phyloP scores from a whole-genome alignment of 1,284 basidiomycete genomes.

The Phylloporus gajari region DNA sequence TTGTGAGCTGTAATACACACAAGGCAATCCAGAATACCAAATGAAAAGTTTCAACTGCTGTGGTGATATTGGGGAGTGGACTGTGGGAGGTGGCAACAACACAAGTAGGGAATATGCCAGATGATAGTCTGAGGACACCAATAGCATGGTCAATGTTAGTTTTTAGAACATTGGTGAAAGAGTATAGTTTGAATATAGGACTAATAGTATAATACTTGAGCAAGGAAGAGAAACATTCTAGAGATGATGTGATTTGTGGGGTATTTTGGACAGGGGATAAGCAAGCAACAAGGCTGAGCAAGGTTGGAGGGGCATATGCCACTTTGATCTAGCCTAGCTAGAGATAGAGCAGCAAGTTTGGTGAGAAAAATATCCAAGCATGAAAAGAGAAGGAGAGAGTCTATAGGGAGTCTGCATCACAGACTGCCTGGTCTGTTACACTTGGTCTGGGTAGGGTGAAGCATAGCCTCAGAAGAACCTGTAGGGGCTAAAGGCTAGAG shows the following conservation, averaged over 20 bases:
- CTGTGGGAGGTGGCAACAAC: constrained; percentile 60
- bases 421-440: constrained; percentile 52
- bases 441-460: too few species aligned
- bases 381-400: constrained; percentile 56
- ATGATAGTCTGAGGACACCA: constrained; percentile 70
- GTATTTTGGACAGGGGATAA: constrained; percentile 49
- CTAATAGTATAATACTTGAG: constrained; percentile 65
- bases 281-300: constrained; percentile 48
- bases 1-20: constrained; percentile 56
- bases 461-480: too few species aligned
- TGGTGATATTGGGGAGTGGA: constrained; percentile 54
- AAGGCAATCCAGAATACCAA: constrained; percentile 69
- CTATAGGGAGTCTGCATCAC: constrained; percentile 51
- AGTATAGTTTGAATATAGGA: constrained; percentile 49
- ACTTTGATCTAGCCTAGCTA: constrained; percentile 45
- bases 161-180: constrained; percentile 51
- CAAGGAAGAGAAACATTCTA: constrained; percentile 59
- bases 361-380: constrained; percentile 60
- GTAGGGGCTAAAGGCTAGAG: too few species aligned
- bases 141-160: constrained; percentile 44
- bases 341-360: constrained; percentile 58
- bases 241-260: constrained; percentile 61
- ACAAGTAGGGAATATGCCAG: constrained; percentile 68
- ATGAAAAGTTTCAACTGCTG: constrained; percentile 62
- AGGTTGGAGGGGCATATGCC: constrained; percentile 59